These are phyloP conservation scores for Mycena venus DNA, from an alignment of 768 basidiomycete genomes.

Conservation along the genomic window DNA sequence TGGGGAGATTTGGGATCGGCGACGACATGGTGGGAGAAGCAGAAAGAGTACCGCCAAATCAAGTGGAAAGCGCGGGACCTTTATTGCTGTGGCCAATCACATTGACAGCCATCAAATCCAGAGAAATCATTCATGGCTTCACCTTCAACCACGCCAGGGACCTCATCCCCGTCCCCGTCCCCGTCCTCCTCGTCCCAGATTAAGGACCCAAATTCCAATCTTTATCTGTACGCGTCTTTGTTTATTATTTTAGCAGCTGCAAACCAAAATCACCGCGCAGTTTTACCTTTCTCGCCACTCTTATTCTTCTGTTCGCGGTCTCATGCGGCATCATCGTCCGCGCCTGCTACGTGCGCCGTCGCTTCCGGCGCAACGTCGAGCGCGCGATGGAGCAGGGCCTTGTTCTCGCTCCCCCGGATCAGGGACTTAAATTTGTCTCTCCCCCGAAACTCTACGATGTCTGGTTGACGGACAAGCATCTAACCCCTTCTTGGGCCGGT, in stretches of 20 bases:
- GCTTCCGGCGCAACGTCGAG: constrained; percentile 66
- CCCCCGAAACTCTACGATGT: constrained; percentile 66
- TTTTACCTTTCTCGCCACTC: constrained; percentile 80
- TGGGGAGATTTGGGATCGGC: constrained; percentile 62
- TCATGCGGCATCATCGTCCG: constrained; percentile 75
- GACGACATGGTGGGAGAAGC: neutral
- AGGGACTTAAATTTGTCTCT: constrained; percentile 58
- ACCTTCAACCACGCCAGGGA: constrained; percentile 29
- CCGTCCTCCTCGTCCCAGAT: constrained; percentile 31
- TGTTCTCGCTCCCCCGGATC: constrained; percentile 55
- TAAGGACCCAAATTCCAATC: constrained; percentile 45
- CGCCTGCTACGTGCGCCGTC: constrained; percentile 71
- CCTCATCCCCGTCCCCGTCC: constrained; percentile 16
- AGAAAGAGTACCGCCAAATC: neutral
- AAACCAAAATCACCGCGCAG: too few species aligned
- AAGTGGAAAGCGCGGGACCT: too few species aligned
- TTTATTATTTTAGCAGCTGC: too few species aligned
- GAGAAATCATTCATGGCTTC: constrained; percentile 6
- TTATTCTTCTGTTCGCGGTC: constrained; percentile 75
- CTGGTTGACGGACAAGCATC: constrained; percentile 46
- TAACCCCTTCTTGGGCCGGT: constrained; percentile 54
- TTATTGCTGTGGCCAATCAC: too few species aligned
- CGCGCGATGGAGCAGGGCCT: constrained; percentile 67
- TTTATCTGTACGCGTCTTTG: constrained; percentile 55
- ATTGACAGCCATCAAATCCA: neutral